Evolutionary conservation across 306 rosid genomes (phyloP), one percentile per base, ranked within the genome.

Genomic region (Dryas drummondii): DNA sequence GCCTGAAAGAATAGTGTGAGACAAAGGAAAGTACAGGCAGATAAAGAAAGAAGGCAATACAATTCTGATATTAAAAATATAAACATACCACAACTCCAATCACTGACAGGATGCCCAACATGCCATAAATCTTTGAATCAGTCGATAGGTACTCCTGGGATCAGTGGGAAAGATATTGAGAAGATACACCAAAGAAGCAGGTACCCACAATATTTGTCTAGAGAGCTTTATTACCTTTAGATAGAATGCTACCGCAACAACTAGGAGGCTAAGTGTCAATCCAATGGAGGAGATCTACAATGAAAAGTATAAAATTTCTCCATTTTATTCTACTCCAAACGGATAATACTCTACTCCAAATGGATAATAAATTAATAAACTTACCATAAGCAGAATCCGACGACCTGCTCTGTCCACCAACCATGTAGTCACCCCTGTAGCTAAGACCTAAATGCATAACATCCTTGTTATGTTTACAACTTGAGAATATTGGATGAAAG

Each of bases 71-170:
- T 64, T 59, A 46, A 82, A 76, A 62, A 22, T 14, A 26, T 42
- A 26, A 40, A 76, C 97, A 72, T 87, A 94, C 98, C 96, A 91
- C 93, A 44, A 94, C 98, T 78, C 98, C 98, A 59, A 81, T 88
- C 75, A 88, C 81, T 0, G 98, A 37, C 9, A 88, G 10, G 73
- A 87, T 78, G 83, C 97, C 83, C 79, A 90, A 73, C 69, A 54
- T 71, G 46, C 56, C 77, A 72, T 88, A 80, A 49, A 86, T 57
- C 80, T 74, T 80, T 80, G 97, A 86, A 76, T 79, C 83, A 53
- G 53, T 60, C 15, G 88, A 61, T 56, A 80, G 11, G 41, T 46
- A 77, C 1, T 69, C 91, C 97, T 94, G 94, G 15, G 27, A 82
- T 73, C 22, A 73, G 74, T 22, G 37, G 61, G 66, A 53, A 70